phyloP scores from a whole-genome alignment of 225 moss, liverwort and hornwort genomes.

The Physcomitrellopsis africana region DNA sequence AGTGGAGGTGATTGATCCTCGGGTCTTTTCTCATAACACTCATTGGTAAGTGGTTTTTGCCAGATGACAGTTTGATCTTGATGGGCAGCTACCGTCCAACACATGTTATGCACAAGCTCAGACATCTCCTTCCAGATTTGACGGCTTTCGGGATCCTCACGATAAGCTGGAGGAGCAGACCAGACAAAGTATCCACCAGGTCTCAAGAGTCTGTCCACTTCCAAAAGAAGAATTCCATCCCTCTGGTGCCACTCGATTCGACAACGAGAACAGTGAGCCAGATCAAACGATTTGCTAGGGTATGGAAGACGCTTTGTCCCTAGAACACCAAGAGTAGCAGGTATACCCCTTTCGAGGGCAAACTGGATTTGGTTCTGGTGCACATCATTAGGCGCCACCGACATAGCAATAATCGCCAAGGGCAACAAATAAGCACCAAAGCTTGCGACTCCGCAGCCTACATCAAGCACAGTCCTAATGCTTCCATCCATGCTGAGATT shows the following conservation, averaged over 20 bases:
- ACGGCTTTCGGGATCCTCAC: conserved; percentile 63
- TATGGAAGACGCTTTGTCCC: conserved; percentile 97
- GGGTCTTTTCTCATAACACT: conserved; percentile 84
- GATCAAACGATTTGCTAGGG: conserved; percentile 94
- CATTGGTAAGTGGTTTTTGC: conserved; percentile 80
- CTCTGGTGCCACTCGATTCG: conserved; percentile 97
- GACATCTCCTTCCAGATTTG: conserved; percentile 89
- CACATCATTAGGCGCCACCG: conserved; percentile 94
- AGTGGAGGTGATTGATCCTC: conserved; percentile 77
- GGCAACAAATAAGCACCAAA: conserved; percentile 94
- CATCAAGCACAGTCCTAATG: conserved; percentile 93
- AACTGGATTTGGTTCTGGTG: conserved; percentile 98
- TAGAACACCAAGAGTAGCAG: conserved; percentile 90
- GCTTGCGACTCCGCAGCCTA: conserved; percentile 98
- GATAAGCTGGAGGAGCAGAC: conserved; percentile 96
- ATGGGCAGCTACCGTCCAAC: conserved; percentile 92
- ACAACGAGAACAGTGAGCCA: conserved; percentile 98
- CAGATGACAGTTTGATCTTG: conserved; percentile 96
- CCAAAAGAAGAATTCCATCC: conserved; percentile 89
- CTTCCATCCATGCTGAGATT: conserved; percentile 79
- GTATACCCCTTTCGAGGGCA: conserved; percentile 97
- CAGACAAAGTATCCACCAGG: conserved; percentile 98
- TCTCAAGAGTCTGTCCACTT: conserved; percentile 88
- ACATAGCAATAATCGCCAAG: conserved; percentile 88
- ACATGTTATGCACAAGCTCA: conserved; percentile 83